Percentiles rank a stretch among this genome's conserved stretches.
Evolutionary conservation across 306 rosid genomes (phyloP).

Genomic region (Begonia peltatifolia): DNA sequence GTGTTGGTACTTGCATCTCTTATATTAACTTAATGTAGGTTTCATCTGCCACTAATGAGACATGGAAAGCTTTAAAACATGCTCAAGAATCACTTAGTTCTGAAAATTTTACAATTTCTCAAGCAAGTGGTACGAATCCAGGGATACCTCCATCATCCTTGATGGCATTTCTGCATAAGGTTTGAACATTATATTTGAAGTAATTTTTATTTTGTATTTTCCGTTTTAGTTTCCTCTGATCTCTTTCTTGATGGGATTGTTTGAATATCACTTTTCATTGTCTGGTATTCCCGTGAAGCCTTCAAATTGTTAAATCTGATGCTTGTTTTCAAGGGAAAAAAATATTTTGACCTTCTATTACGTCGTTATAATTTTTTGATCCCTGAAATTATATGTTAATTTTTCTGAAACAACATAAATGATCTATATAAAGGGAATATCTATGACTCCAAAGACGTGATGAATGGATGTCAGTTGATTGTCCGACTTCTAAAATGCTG

Average conservation of each 20-base stretch:
- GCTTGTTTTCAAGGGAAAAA: neutral
- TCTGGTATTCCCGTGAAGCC: too few species aligned
- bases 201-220: neutral
- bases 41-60: slow-evolving; percentile 54
- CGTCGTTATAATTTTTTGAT: too few species aligned
- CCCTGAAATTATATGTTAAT: too few species aligned
- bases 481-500: too few species aligned
- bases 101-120: slow-evolving; percentile 32
- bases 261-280: too few species aligned
- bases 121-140: slow-evolving; percentile 72
- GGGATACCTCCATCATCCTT: slow-evolving; percentile 95
- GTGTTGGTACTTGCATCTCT: slow-evolving; percentile 4
- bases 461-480: too few species aligned
- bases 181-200: slow-evolving; percentile 9
- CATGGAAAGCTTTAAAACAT: slow-evolving; percentile 44
- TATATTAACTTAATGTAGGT: slow-evolving; percentile 29
- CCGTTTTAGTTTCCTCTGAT: neutral
- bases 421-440: too few species aligned
- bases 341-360: too few species aligned
- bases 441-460: too few species aligned
- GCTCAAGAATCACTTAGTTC: slow-evolving; percentile 65
- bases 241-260: too few species aligned
- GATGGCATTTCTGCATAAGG: slow-evolving; percentile 71
- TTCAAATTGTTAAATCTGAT: neutral
- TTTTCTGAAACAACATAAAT: too few species aligned